A percentile compares a stretch with the other conserved stretches of the same genome.
phyloP scores from a whole-genome alignment of 768 basidiomycete genomes.

The Suillus weaverae region DNA sequence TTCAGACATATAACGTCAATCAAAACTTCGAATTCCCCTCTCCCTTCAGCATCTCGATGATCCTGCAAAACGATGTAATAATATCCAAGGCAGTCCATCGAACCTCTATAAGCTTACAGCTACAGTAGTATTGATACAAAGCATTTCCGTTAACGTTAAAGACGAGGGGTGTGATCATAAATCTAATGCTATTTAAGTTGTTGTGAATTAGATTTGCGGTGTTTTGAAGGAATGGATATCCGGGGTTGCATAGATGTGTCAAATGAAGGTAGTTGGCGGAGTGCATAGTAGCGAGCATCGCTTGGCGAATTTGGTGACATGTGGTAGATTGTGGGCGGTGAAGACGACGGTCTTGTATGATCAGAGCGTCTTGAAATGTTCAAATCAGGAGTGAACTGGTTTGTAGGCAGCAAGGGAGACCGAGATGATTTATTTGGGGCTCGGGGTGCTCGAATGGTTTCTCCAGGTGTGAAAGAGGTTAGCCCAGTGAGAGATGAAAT shows the following conservation, averaged over 20 bases:
- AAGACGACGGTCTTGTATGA: neutral
- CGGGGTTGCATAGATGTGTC: conserved; percentile 4
- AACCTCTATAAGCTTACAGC: conserved; percentile 6
- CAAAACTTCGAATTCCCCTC: neutral
- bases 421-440: conserved; percentile 15
- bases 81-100: neutral
- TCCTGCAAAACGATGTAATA: neutral
- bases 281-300: conserved; percentile 10
- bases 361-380: conserved; percentile 15
- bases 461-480: conserved; percentile 34
- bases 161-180: neutral
- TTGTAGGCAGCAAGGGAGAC: conserved; percentile 26
- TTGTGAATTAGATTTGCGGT: neutral
- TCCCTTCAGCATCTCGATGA: neutral
- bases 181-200: neutral
- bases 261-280: conserved; percentile 11
- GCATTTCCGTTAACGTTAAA: conserved; percentile 6
- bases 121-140: conserved; percentile 15
- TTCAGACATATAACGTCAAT: neutral
- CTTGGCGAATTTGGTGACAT: neutral
- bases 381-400: conserved; percentile 20
- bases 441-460: conserved; percentile 42
- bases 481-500: conserved; percentile 41
- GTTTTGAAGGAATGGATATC: conserved; percentile 1
- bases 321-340: conserved; percentile 1